Evolutionary conservation across 495 filamentous ascomycete genomes (phyloP).

Genomic region (Lepraria neglecta): DNA sequence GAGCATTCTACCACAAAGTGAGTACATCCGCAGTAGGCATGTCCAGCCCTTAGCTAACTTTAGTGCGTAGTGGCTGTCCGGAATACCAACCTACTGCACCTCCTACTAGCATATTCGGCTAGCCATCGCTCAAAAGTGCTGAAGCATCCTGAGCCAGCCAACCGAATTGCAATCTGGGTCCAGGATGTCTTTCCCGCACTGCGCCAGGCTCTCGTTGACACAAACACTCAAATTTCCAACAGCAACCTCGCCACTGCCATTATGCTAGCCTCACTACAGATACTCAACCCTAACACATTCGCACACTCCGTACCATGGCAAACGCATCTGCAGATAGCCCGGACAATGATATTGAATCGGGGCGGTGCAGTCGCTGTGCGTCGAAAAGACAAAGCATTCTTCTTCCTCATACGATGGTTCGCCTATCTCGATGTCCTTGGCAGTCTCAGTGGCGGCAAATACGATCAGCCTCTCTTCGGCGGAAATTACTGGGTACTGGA

Average conservation of each 20-base stretch:
- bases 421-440: slow-evolving; percentile 80
- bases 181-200: slow-evolving; percentile 72
- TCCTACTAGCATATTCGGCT: slow-evolving; percentile 76
- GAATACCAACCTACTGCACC: slow-evolving; percentile 63
- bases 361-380: slow-evolving; percentile 53
- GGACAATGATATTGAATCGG: slow-evolving; percentile 66
- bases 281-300: slow-evolving; percentile 78
- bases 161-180: slow-evolving; percentile 72
- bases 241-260: slow-evolving; percentile 77
- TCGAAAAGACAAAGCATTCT: slow-evolving; percentile 59
- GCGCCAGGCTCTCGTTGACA: slow-evolving; percentile 58
- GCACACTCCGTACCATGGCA: slow-evolving; percentile 69
- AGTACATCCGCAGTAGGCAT: slow-evolving; percentile 28
- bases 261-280: slow-evolving; percentile 80
- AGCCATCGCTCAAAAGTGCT: slow-evolving; percentile 74
- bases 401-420: slow-evolving; percentile 81
- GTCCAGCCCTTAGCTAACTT: slow-evolving; percentile 7
- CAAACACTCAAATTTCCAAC: slow-evolving; percentile 55
- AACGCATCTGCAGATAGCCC: slow-evolving; percentile 67
- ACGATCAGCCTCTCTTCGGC: slow-evolving; percentile 47
- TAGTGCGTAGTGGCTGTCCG: slow-evolving; percentile 53
- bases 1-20: slow-evolving; percentile 62
- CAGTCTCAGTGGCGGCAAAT: slow-evolving; percentile 63
- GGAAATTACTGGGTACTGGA: slow-evolving; percentile 47
- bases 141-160: slow-evolving; percentile 65